Evolutionary conservation across 208 protist genomes (phyloP).

Genomic region (Histomonas meleagridis): DNA sequence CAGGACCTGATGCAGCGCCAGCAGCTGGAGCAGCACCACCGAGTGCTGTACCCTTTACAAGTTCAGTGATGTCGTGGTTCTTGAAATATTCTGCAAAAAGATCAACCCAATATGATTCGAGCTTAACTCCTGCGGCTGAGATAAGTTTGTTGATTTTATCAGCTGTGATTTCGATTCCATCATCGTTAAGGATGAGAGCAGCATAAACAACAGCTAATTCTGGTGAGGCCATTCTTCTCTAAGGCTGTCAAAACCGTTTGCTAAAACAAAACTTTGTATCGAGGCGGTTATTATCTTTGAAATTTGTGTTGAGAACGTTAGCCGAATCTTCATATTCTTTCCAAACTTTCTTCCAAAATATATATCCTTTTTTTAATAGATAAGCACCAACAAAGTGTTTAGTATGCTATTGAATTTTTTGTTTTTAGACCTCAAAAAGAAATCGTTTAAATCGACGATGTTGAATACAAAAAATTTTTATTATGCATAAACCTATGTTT

Average conservation of each 20-base stretch:
- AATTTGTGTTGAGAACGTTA: too few species aligned
- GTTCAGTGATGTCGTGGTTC: background rate
- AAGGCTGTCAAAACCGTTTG: conserved; percentile 19
- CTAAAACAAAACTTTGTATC: background rate
- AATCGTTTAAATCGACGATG: too few species aligned
- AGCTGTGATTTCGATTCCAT: conserved; percentile 15
- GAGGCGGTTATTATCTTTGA: too few species aligned
- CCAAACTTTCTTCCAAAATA: too few species aligned
- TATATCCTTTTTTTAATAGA: too few species aligned
- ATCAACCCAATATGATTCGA: conserved; percentile 26
- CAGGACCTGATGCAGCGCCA: background rate
- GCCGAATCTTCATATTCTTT: too few species aligned
- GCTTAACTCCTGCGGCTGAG: background rate
- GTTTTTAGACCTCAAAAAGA: too few species aligned
- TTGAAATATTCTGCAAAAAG: conserved; percentile 21
- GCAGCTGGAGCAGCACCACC: background rate
- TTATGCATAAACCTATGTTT: too few species aligned
- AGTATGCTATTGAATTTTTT: too few species aligned
- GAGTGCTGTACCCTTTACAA: background rate
- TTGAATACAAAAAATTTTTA: too few species aligned
- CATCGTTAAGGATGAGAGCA: conserved; percentile 23
- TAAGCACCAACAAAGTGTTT: too few species aligned
- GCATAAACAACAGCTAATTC: conserved; percentile 19
- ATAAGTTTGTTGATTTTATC: background rate
- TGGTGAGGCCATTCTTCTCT: background rate